These are phyloP conservation scores for Zalaria obscura DNA, from an alignment of 2,329 filamentous ascomycete genomes.

Conservation along the genomic window DNA sequence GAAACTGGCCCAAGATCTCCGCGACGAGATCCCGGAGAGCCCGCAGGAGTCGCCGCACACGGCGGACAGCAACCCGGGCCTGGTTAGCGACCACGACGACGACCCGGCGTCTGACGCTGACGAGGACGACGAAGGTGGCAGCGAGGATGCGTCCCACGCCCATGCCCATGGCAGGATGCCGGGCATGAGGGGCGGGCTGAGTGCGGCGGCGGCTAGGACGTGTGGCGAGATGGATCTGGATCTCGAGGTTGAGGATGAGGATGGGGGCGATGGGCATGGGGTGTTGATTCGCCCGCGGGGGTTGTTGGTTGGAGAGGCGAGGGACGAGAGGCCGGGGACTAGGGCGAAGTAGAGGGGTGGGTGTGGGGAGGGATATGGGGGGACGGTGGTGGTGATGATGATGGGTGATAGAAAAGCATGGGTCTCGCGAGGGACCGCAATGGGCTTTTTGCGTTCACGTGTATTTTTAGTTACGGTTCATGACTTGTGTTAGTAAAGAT, in stretches of 20 bases:
- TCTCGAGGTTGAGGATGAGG: conserved; percentile 19
- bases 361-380: too few relatives aligned
- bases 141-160: conserved; percentile 13
- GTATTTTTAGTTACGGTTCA: too few relatives aligned
- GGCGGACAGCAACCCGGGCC: conserved; percentile 33
- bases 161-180: conserved; percentile 2
- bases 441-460: too few relatives aligned
- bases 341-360: too few relatives aligned
- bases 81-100: conserved; percentile 36
- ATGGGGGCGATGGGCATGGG: conserved; percentile 19
- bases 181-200: conserved; percentile 12
- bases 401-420: too few relatives aligned
- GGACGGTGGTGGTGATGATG: too few relatives aligned
- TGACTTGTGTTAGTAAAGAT: too few relatives aligned
- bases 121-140: conserved; percentile 13
- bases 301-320: background rate
- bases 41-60: conserved; percentile 27
- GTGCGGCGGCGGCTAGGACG: conserved; percentile 10
- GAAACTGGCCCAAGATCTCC: background rate
- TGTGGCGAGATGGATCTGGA: conserved; percentile 18
- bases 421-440: too few relatives aligned
- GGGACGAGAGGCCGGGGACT: too few relatives aligned
- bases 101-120: conserved; percentile 22
- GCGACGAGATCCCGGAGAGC: conserved; percentile 13
- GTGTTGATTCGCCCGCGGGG: conserved; percentile 15